Percentiles rank a stretch among this genome's conserved stretches.
Conservation (phyloP, 2,329 filamentous ascomycete genomes). For the Amauroascus niger region DNA sequence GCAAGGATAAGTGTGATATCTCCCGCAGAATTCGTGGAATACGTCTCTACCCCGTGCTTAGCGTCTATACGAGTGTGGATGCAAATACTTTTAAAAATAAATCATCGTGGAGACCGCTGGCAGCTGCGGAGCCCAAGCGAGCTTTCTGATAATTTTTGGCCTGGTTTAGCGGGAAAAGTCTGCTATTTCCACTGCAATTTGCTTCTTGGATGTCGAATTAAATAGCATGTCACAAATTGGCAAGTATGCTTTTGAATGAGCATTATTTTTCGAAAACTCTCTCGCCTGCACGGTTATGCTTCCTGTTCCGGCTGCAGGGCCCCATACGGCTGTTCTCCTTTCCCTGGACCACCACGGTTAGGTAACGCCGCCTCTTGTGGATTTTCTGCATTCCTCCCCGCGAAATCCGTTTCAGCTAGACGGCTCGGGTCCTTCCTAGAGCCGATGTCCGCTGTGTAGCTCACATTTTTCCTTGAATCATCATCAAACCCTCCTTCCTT, state of each 20-base stretch:
- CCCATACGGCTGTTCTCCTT: conserved; percentile 13
- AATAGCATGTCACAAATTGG: neutral
- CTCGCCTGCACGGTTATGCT: conserved; percentile 4
- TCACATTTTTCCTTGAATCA: conserved; percentile 31
- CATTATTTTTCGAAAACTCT: no score
- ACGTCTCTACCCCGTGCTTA: no score
- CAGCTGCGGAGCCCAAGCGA: no score
- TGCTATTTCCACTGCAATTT: no score
- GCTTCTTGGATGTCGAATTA: neutral
- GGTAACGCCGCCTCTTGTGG: conserved; percentile 21
- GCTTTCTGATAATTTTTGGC: no score
- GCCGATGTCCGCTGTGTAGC: conserved; percentile 46
- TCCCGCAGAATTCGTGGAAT: no score
- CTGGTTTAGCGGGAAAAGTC: no score
- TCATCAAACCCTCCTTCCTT: conserved; percentile 41
- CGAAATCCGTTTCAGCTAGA: conserved; percentile 34
- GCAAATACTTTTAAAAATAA: no score
- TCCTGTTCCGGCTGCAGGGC: conserved; percentile 16
- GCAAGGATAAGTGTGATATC: no score
- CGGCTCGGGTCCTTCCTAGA: conserved; percentile 47
- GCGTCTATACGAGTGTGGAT: no score
- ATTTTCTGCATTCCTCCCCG: conserved; percentile 25
- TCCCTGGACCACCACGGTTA: conserved; percentile 13
- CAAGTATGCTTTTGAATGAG: no score
- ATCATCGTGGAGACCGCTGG: no score